phyloP scores from a whole-genome alignment of 1,284 basidiomycete genomes.

The Cystobasidium sp. region DNA sequence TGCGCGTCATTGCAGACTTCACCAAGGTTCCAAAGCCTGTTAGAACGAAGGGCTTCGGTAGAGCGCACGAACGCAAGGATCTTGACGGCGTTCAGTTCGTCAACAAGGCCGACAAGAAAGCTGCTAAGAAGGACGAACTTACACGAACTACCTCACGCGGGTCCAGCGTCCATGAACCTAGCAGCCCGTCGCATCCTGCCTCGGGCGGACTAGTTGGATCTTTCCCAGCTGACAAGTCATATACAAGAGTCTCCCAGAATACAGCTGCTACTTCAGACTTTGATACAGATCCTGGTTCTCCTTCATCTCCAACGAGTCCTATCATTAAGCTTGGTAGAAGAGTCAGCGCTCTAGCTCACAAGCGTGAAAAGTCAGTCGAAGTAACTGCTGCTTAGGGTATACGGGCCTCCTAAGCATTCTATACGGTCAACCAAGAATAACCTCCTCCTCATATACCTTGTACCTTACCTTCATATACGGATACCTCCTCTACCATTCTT shows the following conservation, averaged over 20 bases:
- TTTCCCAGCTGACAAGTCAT: conserved; percentile 8
- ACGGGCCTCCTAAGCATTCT: not conserved
- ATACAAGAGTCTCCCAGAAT: conserved; percentile 15
- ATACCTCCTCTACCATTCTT: not conserved
- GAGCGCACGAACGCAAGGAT: conserved; percentile 27
- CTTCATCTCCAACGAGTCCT: conserved; percentile 12
- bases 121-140: conserved; percentile 7
- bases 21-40: conserved; percentile 33
- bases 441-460: not conserved
- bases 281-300: conserved; percentile 5
- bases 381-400: not conserved
- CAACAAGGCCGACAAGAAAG: conserved; percentile 26
- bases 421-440: not conserved
- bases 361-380: conserved; percentile 12
- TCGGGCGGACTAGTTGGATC: conserved; percentile 23
- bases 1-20: conserved; percentile 28
- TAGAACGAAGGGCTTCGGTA: conserved; percentile 26
- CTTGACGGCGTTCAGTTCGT: conserved; percentile 24
- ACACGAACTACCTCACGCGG: conserved; percentile 6
- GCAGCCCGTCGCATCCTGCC: conserved; percentile 25
- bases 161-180: conserved; percentile 20
- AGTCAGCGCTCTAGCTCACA: conserved; percentile 17
- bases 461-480: not conserved
- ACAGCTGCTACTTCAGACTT: not conserved
- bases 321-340: conserved; percentile 10